Base-by-base conservation (phyloP, 2,329 filamentous ascomycete genomes). In the Phyllosticta citriasiana region DNA sequence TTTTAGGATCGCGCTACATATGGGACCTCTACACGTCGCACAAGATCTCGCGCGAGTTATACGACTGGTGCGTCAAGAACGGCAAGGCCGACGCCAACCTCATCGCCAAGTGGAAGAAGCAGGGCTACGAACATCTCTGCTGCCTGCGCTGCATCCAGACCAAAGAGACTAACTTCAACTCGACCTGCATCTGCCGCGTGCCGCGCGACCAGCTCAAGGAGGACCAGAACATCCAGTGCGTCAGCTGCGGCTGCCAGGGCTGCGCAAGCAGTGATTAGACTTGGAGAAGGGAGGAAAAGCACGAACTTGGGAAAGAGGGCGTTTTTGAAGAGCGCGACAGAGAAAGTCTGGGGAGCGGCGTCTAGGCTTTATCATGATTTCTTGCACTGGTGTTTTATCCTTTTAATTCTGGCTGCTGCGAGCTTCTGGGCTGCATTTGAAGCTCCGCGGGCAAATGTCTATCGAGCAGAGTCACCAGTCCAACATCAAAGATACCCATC, bases 101-200 rank as follows among this genome's bases (percentile, higher is more conserved):
- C 71, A 97, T 99, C 71, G 94, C 94, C 14, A 99, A 99, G 79
- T 99, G 94, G 94, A 99, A 99, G 84, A 99, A 99, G 79, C 89
- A 95, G 70, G 94, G 94, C 16, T 99, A 99, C 71, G 94, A 99
- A 76, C 97, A 97, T 86, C 78, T 99, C 53, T 99, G 94, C 76
- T 99, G 94, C 74, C 80, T 97, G 60, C 85, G 92, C 64, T 99
- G 94, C 75, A 93, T 99, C 61, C 94, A 99, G 76, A 97, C 94
- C n/a, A 97, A 97, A 76, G 94, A 99, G 80, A 99, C 94, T 30
- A 99, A 99, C 76, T 99, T 97, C 79, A 94, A 93, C 75, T 89
- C 90, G 65, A 99, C 93, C 0, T 99, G 94, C 73, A 94, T 99
- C 70, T 99, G 94, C 74, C 89, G 94, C 57, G 93, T 99, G 57